Percentiles rank a stretch among this genome's conserved stretches.
phyloP scores from a whole-genome alignment of 352 stramenopile species.

The Pythium diclinum region DNA sequence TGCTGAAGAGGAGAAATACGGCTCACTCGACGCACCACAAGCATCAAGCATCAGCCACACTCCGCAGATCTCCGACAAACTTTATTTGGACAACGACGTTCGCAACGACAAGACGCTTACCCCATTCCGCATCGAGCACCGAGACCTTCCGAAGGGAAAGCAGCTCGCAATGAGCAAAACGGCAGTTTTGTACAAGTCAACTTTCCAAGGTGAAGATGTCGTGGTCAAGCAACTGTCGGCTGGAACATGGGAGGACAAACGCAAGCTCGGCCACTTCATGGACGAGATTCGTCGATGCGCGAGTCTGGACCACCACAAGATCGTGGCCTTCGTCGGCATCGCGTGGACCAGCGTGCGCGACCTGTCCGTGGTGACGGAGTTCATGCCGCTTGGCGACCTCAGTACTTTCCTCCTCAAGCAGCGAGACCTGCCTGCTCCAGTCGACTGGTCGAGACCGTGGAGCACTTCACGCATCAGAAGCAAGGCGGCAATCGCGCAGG shows the following conservation, averaged over 20 bases:
- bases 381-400: conserved; percentile 30
- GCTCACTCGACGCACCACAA: conserved; percentile 1
- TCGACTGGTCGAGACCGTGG: conserved; percentile 8
- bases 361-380: conserved; percentile 33
- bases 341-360: conserved; percentile 32
- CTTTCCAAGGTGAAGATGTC: conserved; percentile 13
- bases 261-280: conserved; percentile 29
- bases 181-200: conserved; percentile 14
- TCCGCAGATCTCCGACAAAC: not conserved
- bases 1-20: too few species aligned
- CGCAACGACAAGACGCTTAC: conserved; percentile 23
- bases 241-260: conserved; percentile 25
- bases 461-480: not conserved
- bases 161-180: conserved; percentile 23
- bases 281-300: conserved; percentile 37
- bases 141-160: conserved; percentile 11
- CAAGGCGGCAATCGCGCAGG: conserved; percentile 22
- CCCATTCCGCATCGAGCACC: conserved; percentile 10
- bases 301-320: conserved; percentile 31
- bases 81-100: conserved; percentile 25
- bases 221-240: conserved; percentile 21
- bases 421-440: not conserved
- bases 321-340: conserved; percentile 36
- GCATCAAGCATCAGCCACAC: not conserved
- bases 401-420: conserved; percentile 4